Percentiles rank a stretch among this genome's conserved stretches.
These are phyloP conservation scores for Penicillium fuscoglaucum DNA, from an alignment of 2,329 filamentous ascomycete genomes.

Conservation along the genomic window DNA sequence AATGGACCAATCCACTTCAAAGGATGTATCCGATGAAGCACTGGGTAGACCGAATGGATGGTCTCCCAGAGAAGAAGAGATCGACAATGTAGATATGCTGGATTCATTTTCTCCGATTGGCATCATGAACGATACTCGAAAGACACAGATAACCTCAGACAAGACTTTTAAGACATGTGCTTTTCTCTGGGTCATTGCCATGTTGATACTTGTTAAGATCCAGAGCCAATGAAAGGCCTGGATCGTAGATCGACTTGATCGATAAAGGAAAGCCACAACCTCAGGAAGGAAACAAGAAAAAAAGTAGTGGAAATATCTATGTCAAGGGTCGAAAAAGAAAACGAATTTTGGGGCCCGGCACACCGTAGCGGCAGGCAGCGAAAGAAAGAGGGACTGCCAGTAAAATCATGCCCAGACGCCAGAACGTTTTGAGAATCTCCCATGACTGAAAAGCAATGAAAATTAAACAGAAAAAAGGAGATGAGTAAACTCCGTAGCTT, in stretches of 20 bases:
- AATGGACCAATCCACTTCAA: slow-evolving; percentile 9
- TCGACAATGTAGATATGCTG: slow-evolving; percentile 4
- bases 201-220: slow-evolving; percentile 34
- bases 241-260: slow-evolving; percentile 22
- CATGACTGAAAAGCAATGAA: slow-evolving; percentile 28
- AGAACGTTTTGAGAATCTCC: slow-evolving; percentile 35
- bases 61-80: not conserved
- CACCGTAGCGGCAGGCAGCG: slow-evolving; percentile 33
- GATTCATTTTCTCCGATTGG: slow-evolving; percentile 3
- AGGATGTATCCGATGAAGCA: slow-evolving; percentile 1
- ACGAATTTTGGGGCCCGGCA: slow-evolving; percentile 29
- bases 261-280: slow-evolving; percentile 16
- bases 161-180: slow-evolving; percentile 22
- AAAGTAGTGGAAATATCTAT: slow-evolving; percentile 34
- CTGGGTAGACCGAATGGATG: not conserved
- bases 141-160: slow-evolving; percentile 17
- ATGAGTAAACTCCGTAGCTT: slow-evolving; percentile 24
- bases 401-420: slow-evolving; percentile 40
- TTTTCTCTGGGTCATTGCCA: slow-evolving; percentile 26
- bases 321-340: slow-evolving; percentile 29
- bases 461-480: slow-evolving; percentile 14
- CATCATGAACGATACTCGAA: not conserved
- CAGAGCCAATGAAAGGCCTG: slow-evolving; percentile 10
- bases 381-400: slow-evolving; percentile 31
- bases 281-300: slow-evolving; percentile 17